A percentile compares a stretch with the other conserved stretches of the same genome.
phyloP scores from a whole-genome alignment of 352 stramenopile genomes.

The Pythium pyrilobum region DNA sequence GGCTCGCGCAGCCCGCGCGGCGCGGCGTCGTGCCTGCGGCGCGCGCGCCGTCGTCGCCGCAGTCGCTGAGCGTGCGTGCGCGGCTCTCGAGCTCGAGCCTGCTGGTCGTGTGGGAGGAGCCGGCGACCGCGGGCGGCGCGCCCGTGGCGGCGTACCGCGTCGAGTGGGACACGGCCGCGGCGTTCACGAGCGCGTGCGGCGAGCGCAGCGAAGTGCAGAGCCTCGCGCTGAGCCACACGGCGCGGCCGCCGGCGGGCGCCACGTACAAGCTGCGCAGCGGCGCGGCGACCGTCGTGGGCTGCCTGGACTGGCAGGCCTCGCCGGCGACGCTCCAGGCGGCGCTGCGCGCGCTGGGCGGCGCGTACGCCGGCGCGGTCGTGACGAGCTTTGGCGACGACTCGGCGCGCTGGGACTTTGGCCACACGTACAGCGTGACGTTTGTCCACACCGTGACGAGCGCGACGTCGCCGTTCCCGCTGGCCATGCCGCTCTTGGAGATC shows the following conservation, averaged over 20 bases:
- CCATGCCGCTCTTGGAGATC: slow-evolving; percentile 31
- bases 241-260: slow-evolving; percentile 1
- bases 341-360: slow-evolving; percentile 22
- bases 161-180: slow-evolving; percentile 92
- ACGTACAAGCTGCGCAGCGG: slow-evolving; percentile 31
- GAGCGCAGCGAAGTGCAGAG: slow-evolving; percentile 67
- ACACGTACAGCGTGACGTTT: slow-evolving; percentile 59
- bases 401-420: slow-evolving; percentile 62
- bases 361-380: slow-evolving; percentile 29
- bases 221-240: slow-evolving; percentile 26
- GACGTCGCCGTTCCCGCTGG: slow-evolving; percentile 31
- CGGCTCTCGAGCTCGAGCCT: slow-evolving; percentile 55
- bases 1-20: slow-evolving; percentile 25
- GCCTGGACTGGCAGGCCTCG: slow-evolving; percentile 30
- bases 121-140: slow-evolving; percentile 77
- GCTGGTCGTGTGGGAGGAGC: slow-evolving; percentile 70
- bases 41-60: slow-evolving; percentile 56
- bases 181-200: slow-evolving; percentile 79
- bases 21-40: slow-evolving; percentile 29
- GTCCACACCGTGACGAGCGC: slow-evolving; percentile 32
- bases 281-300: slow-evolving; percentile 18
- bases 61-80: slow-evolving; percentile 75
- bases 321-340: slow-evolving; percentile 18
- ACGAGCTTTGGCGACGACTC: slow-evolving; percentile 41
- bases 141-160: slow-evolving; percentile 83